Conservation (phyloP, 2,329 filamentous ascomycete genomes). For the Periconia sp. region DNA sequence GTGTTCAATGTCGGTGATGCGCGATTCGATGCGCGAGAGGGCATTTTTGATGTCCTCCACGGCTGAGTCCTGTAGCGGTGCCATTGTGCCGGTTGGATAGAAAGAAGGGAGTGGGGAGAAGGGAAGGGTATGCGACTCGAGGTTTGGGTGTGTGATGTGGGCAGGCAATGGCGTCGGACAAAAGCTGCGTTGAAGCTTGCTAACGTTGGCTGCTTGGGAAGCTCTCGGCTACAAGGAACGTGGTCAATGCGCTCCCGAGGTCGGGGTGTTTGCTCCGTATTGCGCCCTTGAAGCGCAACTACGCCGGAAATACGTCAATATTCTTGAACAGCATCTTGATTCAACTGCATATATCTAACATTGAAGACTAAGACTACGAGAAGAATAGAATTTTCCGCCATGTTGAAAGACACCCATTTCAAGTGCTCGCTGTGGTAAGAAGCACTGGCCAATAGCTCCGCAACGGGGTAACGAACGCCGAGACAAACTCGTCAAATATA, state of each 20-base stretch:
- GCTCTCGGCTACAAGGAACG: conserved; percentile 12
- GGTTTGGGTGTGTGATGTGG: conserved; percentile 16
- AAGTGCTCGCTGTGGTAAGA: too few relatives aligned
- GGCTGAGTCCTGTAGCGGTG: conserved; percentile 79
- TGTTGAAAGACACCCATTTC: too few relatives aligned
- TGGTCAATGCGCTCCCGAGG: conserved; percentile 2
- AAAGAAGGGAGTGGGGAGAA: conserved; percentile 15
- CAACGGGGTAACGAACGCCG: too few relatives aligned
- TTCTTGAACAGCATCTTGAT: too few relatives aligned
- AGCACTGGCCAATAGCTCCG: too few relatives aligned
- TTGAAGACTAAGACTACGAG: too few relatives aligned
- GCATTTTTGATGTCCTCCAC: conserved; percentile 85
- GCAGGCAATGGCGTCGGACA: conserved; percentile 20
- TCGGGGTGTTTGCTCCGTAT: too few relatives aligned
- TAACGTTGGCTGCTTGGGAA: conserved; percentile 6
- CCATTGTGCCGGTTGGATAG: conserved; percentile 65
- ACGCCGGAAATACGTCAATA: too few relatives aligned
- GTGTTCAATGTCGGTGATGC: conserved; percentile 84
- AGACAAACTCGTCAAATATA: too few relatives aligned
- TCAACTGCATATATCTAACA: too few relatives aligned
- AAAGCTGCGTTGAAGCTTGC: conserved; percentile 9
- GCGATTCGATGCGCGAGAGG: conserved; percentile 81
- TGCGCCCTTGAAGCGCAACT: too few relatives aligned
- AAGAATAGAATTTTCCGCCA: too few relatives aligned
- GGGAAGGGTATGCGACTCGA: conserved; percentile 5